Evolutionary conservation across 495 filamentous ascomycete genomes (phyloP).

Genomic region (Podospora pseudopauciseta): DNA sequence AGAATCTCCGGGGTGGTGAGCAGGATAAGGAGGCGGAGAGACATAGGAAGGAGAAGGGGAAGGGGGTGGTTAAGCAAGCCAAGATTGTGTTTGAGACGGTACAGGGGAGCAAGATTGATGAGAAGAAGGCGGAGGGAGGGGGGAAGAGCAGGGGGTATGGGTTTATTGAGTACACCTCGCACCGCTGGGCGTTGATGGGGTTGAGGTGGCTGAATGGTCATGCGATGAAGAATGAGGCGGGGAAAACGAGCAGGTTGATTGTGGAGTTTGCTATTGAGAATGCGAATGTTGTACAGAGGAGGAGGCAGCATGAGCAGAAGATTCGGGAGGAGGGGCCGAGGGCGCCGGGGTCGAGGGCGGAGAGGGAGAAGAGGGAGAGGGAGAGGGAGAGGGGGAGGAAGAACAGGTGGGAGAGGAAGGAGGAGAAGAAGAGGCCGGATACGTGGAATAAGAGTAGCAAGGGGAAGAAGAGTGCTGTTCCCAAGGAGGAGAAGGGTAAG

Average conservation of each 20-base stretch:
- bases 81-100: constrained; percentile 89
- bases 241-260: constrained; percentile 64
- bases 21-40: constrained; percentile 77
- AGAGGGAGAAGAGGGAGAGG: not conserved
- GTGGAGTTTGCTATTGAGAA: constrained; percentile 99
- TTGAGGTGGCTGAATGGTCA: constrained; percentile 90
- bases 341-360: constrained; percentile 4
- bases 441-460: constrained; percentile 14
- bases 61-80: constrained; percentile 90
- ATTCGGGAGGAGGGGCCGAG: constrained; percentile 46
- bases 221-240: constrained; percentile 47
- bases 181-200: constrained; percentile 93
- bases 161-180: constrained; percentile 94
- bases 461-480: constrained; percentile 6
- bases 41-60: constrained; percentile 72
- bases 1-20: constrained; percentile 69
- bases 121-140: constrained; percentile 50
- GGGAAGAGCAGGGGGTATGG: constrained; percentile 90
- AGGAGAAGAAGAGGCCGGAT: constrained; percentile 8
- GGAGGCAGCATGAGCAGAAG: constrained; percentile 68
- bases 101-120: constrained; percentile 74
- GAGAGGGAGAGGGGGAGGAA: constrained; percentile 2
- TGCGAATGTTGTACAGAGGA: constrained; percentile 79
- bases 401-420: constrained; percentile 8
- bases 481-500: constrained; percentile 18